These are phyloP conservation scores for Trypanosoma boissoni DNA, from an alignment of 208 protist genomes.

Conservation along the genomic window DNA sequence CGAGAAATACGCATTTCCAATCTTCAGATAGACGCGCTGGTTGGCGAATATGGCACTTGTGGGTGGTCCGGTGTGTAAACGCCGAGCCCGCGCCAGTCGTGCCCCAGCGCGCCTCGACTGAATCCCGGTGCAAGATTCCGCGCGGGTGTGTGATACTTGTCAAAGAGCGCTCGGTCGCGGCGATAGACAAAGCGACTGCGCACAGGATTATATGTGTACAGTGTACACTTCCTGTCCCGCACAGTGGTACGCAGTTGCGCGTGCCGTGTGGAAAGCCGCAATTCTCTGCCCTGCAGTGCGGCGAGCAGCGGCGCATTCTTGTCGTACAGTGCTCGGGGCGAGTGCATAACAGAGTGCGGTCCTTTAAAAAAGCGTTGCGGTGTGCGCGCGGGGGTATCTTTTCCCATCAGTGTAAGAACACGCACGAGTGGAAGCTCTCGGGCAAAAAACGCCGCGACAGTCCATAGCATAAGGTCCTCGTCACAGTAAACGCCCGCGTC, in stretches of 20 bases:
- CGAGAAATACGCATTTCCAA: too few relatives aligned
- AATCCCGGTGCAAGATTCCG: constrained; percentile 81
- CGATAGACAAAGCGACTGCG: constrained; percentile 81
- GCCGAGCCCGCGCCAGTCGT: constrained; percentile 77
- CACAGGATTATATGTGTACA: constrained; percentile 65
- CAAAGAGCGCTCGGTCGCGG: constrained; percentile 83
- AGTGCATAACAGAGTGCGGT: constrained; percentile 41
- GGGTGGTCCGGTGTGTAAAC: constrained; percentile 87
- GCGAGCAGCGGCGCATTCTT: constrained; percentile 49
- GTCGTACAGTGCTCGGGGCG: constrained; percentile 53
- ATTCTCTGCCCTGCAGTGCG: constrained; percentile 61
- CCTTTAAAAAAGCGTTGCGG: constrained; percentile 73
- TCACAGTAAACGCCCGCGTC: constrained; percentile 83
- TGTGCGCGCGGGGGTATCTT: constrained; percentile 34
- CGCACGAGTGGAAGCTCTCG: constrained; percentile 78
- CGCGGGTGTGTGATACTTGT: constrained; percentile 82
- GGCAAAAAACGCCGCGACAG: constrained; percentile 69
- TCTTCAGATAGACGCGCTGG: too few relatives aligned
- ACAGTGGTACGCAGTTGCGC: constrained; percentile 39
- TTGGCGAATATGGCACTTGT: constrained; percentile 55
- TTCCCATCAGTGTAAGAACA: constrained; percentile 70
- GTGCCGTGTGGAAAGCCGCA: constrained; percentile 62
- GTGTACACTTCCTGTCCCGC: constrained; percentile 44
- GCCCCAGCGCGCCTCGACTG: constrained; percentile 63
- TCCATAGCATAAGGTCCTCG: constrained; percentile 89